Percentiles rank a stretch among this genome's conserved stretches.
Conservation (phyloP, 768 basidiomycete species). For the Calvatia gigantea region DNA sequence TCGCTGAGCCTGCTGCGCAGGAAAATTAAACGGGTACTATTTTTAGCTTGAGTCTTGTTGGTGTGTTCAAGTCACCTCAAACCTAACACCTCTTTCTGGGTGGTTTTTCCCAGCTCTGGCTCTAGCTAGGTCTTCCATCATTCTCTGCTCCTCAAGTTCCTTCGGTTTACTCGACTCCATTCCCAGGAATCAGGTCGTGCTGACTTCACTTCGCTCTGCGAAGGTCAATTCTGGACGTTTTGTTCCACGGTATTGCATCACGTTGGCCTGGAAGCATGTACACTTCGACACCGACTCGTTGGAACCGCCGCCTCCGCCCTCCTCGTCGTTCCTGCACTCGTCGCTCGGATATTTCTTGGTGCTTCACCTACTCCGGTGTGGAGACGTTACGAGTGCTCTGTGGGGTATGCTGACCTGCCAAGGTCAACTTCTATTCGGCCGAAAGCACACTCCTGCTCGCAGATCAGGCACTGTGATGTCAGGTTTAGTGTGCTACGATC, state of each 20-base stretch:
- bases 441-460: neutral
- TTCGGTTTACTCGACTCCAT: slow-evolving; percentile 1
- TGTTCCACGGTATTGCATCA: slow-evolving; percentile 3
- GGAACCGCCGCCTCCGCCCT: no score
- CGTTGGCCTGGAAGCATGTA: neutral
- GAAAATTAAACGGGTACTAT: neutral
- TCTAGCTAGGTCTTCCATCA: no score
- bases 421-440: slow-evolving; percentile 1
- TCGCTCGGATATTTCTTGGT: slow-evolving; percentile 3
- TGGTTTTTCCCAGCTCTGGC: neutral
- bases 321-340: neutral
- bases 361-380: neutral
- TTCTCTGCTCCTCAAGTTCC: neutral
- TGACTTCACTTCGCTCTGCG: neutral
- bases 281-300: no score
- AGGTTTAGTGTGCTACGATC: no score
- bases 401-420: neutral
- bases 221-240: neutral
- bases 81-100: neutral
- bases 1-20: neutral
- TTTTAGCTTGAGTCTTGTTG: neutral
- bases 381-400: neutral
- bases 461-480: slow-evolving; percentile 2
- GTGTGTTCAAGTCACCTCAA: no score
- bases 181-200: neutral